Evolutionary conservation across 2,329 filamentous ascomycete species (phyloP), one percentile per base, ranked within the genome.

Genomic region (Cladorrhinum sp.): DNA sequence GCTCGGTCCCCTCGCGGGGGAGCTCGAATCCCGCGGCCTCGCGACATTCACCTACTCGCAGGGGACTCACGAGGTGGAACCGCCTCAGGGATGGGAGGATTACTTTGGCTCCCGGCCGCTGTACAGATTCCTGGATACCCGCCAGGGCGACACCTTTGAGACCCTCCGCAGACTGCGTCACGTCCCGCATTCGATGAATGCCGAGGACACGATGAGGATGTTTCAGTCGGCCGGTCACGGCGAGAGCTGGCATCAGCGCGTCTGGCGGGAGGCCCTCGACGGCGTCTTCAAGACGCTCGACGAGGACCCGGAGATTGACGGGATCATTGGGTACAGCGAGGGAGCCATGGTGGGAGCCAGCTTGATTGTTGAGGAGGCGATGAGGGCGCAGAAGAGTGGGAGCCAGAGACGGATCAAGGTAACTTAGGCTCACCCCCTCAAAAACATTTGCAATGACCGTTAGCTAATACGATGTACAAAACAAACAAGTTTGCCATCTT

Each of bases 401-500:
- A 23, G 50, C 6, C 52, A 53, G 18, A 48, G 61, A 20, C 56
- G 63, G 2, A 67, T 68, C 59, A 66, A 67, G 65, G 64, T 66
- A n/a, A n/a, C n/a, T n/a, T n/a, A 29, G 16, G 51, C 45, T 7
- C 18, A 7, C 36, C 36, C 36, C 16, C 29, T 10, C 9, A 32
- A 23, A 32, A 38, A 48, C 16, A 12, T n/a, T n/a, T n/a, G n/a
- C n/a, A n/a, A n/a, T n/a, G n/a, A n/a, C n/a, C n/a, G n/a, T n/a
- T n/a, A n/a, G n/a, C n/a, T n/a, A n/a, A n/a, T n/a, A n/a, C n/a
- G 32, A 36, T 9, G 32, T 12, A 13, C 13, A 53, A 23, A 16
- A n/a, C 25, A 36, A 13, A 41, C 3, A 50, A 80, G 69, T 77
- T 75, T 22, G 79, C 76, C 3, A 68, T 82, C 41, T 82, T 82